A percentile compares a stretch with the other conserved stretches of the same genome.
Conservation (phyloP, 2,329 filamentous ascomycete genomes). For the Colletotrichum sp. region DNA sequence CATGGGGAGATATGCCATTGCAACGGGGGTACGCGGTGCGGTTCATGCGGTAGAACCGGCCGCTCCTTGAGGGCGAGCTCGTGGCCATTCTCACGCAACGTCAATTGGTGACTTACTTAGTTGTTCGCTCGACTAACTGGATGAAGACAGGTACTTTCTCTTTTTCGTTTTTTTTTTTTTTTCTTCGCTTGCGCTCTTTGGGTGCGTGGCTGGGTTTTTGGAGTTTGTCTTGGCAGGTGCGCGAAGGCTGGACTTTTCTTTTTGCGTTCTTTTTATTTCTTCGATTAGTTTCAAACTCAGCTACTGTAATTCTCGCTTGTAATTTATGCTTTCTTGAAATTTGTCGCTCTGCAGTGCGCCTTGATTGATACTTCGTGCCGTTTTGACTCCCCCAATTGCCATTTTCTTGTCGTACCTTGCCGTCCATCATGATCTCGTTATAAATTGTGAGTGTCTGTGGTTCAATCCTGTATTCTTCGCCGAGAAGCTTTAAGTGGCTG, state of each 20-base stretch:
- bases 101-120: not conserved
- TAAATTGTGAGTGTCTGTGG: not conserved
- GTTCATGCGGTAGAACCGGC: not conserved
- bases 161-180: not conserved
- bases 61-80: not conserved
- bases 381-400: not conserved
- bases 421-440: not conserved
- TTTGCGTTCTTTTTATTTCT: not conserved
- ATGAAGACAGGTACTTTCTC: not conserved
- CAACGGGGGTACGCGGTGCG: not conserved
- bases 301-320: not conserved
- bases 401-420: not conserved
- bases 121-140: not conserved
- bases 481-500: too few relatives aligned
- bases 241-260: not conserved
- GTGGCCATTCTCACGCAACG: not conserved
- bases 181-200: not conserved
- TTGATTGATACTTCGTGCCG: too few relatives aligned
- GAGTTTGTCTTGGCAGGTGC: not conserved
- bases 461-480: too few relatives aligned
- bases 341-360: too few relatives aligned
- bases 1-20: not conserved
- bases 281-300: not conserved
- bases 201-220: rapidly evolving
- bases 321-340: not conserved